Percentiles rank a stretch among this genome's conserved stretches.
These are phyloP conservation scores for Diaporthe sp. DNA, from an alignment of 2,329 filamentous ascomycete species.

Conservation along the genomic window DNA sequence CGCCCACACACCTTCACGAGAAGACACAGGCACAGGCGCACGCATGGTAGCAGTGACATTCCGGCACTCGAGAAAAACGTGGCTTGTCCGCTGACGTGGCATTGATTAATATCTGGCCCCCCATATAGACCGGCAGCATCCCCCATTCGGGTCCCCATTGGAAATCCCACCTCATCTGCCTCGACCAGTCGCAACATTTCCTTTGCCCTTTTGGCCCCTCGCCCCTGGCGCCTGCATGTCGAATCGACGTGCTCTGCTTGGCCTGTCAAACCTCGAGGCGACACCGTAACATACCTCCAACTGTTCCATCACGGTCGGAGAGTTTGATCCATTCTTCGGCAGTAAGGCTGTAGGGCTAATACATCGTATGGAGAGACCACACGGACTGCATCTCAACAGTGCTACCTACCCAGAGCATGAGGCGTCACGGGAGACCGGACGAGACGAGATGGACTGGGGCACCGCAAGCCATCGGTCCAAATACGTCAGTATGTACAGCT, in stretches of 20 bases:
- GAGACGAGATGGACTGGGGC: slow-evolving; percentile 9
- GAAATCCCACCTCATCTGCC: neutral
- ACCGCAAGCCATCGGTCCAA: neutral
- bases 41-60: slow-evolving; percentile 7
- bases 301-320: slow-evolving; percentile 24
- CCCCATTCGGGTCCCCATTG: neutral
- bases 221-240: slow-evolving; percentile 5
- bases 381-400: neutral
- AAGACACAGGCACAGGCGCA: neutral
- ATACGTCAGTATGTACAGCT: neutral
- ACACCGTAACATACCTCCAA: neutral
- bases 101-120: slow-evolving; percentile 2
- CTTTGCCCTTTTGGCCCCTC: neutral
- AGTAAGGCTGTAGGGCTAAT: slow-evolving; percentile 21
- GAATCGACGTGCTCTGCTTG: slow-evolving; percentile 8
- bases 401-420: neutral
- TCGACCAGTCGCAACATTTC: slow-evolving; percentile 26
- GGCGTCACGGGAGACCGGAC: neutral
- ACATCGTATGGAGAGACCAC: neutral
- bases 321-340: neutral
- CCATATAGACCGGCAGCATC: slow-evolving; percentile 10
- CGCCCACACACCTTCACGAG: neutral
- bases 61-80: slow-evolving; percentile 19
- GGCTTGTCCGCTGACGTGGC: slow-evolving; percentile 28
- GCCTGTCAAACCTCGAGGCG: neutral